A percentile compares a stretch with the other conserved stretches of the same genome.
Evolutionary conservation across 2,329 filamentous ascomycete species (phyloP).

Genomic region (Sporothrix curviconia): DNA sequence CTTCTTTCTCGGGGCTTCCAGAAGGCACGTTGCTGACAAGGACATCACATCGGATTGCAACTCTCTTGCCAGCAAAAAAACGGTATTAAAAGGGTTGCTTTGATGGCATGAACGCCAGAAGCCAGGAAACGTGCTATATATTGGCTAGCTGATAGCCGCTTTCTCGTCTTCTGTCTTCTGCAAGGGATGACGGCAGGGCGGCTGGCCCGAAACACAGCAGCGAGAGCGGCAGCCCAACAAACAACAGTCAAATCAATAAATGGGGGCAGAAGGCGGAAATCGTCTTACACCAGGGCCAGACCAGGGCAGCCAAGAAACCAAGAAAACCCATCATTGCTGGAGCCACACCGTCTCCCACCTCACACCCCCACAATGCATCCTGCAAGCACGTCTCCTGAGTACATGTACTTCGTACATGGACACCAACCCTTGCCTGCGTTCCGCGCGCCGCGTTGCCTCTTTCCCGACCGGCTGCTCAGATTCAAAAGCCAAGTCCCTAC

Average conservation of each 20-base stretch:
- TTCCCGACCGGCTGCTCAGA: too few species aligned
- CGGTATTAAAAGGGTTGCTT: not conserved
- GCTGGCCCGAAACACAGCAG: not conserved
- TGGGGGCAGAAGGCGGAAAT: not conserved
- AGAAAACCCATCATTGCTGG: not conserved
- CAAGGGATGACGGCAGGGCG: not conserved
- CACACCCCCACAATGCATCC: not conserved
- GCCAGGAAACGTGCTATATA: not conserved
- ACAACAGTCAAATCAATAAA: not conserved
- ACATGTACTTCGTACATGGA: not conserved
- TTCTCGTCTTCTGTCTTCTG: not conserved
- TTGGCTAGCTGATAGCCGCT: not conserved
- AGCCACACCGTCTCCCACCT: constrained; percentile 6
- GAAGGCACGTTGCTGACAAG: not conserved
- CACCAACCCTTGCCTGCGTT: not conserved
- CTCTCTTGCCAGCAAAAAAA: not conserved
- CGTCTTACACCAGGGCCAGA: not conserved
- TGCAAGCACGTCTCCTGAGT: not conserved
- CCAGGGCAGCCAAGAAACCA: not conserved
- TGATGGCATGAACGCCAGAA: not conserved
- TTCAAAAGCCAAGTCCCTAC: too few species aligned
- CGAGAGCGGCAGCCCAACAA: not conserved
- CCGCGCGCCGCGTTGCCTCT: too few species aligned
- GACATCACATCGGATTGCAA: too few species aligned
- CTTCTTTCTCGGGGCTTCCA: not conserved